Evolutionary conservation across 2,329 filamentous ascomycete genomes (phyloP).

Genomic region (Fusarium odoratissimum): DNA sequence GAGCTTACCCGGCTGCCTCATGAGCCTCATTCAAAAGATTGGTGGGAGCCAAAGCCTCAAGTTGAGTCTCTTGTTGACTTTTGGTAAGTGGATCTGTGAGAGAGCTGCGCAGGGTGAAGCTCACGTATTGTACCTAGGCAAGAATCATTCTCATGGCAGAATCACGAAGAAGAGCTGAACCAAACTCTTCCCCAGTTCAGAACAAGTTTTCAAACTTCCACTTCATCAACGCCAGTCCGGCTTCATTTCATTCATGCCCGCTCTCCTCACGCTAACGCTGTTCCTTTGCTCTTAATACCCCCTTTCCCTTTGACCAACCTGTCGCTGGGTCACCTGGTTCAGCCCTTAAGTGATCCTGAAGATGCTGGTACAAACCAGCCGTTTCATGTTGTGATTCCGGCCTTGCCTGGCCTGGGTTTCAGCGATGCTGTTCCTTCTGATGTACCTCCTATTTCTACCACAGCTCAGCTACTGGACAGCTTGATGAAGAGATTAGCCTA

Average conservation of each 20-base stretch:
- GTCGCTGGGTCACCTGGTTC: conserved; percentile 66
- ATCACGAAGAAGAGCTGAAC: conserved; percentile 69
- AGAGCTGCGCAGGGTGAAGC: not conserved
- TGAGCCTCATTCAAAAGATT: conserved; percentile 63
- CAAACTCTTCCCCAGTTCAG: conserved; percentile 71
- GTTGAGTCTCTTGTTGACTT: conserved; percentile 74
- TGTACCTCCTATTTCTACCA: conserved; percentile 60
- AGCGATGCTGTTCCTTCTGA: conserved; percentile 69
- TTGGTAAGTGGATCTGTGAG: conserved; percentile 59
- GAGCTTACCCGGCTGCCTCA: conserved; percentile 74
- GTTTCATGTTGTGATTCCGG: conserved; percentile 75
- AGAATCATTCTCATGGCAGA: conserved; percentile 73
- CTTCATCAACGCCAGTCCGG: conserved; percentile 58
- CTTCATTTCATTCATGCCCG: conserved; percentile 74
- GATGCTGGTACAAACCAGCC: conserved; percentile 58
- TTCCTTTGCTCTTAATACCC: conserved; percentile 73
- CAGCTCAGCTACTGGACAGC: conserved; percentile 65
- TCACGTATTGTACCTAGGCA: conserved; percentile 59
- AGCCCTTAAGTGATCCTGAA: conserved; percentile 65
- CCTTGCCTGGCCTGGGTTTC: conserved; percentile 74
- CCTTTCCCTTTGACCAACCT: conserved; percentile 74
- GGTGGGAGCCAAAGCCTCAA: conserved; percentile 70
- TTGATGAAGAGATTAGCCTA: conserved; percentile 73
- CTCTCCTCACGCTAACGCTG: conserved; percentile 63
- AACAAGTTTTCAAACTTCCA: conserved; percentile 61